phyloP scores from a whole-genome alignment of 2,329 filamentous ascomycete genomes.

The Penicillium rolfsii region DNA sequence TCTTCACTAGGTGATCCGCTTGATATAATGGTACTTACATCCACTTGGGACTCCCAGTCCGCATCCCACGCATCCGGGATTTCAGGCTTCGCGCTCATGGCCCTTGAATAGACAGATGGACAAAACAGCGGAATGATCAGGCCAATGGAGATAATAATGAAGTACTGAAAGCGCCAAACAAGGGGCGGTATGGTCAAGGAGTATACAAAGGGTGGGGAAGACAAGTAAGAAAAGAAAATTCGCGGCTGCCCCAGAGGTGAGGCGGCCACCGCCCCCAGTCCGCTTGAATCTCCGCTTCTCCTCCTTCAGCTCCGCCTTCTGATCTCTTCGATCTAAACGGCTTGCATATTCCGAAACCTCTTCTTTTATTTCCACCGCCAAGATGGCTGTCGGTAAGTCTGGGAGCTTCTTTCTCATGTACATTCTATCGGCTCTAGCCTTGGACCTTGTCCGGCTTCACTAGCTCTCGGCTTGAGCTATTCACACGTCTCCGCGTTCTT shows the following conservation, averaged over 20 bases:
- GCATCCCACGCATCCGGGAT: slow-evolving; percentile 86
- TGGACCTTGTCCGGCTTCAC: background rate
- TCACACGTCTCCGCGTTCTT: slow-evolving; percentile 3
- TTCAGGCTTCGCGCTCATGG: slow-evolving; percentile 54
- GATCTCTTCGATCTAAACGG: slow-evolving; percentile 8
- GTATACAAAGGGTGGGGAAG: slow-evolving; percentile 15
- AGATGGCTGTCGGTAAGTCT: slow-evolving; percentile 31
- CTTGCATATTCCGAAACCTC: background rate
- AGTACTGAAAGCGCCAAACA: background rate
- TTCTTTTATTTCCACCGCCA: background rate
- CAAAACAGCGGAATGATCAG: background rate
- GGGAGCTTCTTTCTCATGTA: background rate
- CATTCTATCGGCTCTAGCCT: background rate
- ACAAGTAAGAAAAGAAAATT: slow-evolving; percentile 28
- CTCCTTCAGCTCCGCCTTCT: background rate
- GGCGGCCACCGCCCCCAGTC: slow-evolving; percentile 27
- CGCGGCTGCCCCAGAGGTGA: slow-evolving; percentile 12
- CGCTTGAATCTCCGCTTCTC: slow-evolving; percentile 22
- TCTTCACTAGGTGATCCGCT: background rate
- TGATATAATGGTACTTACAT: slow-evolving; percentile 53
- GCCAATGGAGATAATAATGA: background rate
- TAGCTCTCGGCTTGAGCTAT: slow-evolving; percentile 5
- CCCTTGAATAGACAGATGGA: slow-evolving; percentile 12
- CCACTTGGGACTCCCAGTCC: slow-evolving; percentile 82
- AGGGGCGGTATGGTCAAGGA: slow-evolving; percentile 18